A percentile compares a stretch with the other conserved stretches of the same genome.
phyloP scores from a whole-genome alignment of 352 stramenopile species.

The Pythium grandisporangium region DNA sequence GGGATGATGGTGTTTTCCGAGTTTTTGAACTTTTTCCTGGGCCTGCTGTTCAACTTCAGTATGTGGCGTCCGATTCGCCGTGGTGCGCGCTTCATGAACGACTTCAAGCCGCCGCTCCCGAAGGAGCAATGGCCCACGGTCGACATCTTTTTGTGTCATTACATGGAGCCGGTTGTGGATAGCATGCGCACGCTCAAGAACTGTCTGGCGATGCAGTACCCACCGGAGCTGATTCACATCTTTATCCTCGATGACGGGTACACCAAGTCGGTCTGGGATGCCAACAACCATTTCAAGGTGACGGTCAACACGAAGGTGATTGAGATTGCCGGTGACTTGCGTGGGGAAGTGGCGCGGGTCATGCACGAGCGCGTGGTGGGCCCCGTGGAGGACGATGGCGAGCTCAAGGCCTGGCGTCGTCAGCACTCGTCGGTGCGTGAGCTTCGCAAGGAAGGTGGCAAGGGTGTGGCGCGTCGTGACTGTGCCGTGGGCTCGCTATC shows the following conservation, averaged over 20 bases:
- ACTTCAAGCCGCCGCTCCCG: conserved; percentile 85
- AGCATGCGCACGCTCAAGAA: conserved; percentile 83
- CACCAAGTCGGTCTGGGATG: conserved; percentile 84
- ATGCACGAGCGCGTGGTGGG: conserved; percentile 85
- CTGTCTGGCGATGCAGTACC: conserved; percentile 82
- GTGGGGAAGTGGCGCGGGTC: conserved; percentile 65
- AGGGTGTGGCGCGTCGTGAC: conserved; percentile 75
- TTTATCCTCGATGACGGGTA: conserved; percentile 87
- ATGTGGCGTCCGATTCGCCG: conserved; percentile 87
- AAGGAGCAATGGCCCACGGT: conserved; percentile 86
- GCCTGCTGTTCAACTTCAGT: conserved; percentile 86
- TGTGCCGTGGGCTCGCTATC: conserved; percentile 80
- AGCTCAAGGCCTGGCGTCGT: conserved; percentile 76
- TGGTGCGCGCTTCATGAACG: conserved; percentile 81
- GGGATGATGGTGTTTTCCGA: conserved; percentile 81
- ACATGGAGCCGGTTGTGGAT: conserved; percentile 83
- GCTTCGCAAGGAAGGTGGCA: conserved; percentile 71
- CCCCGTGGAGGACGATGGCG: conserved; percentile 62
- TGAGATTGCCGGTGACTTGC: conserved; percentile 75
- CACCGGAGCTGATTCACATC: conserved; percentile 77
- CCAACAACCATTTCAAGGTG: conserved; percentile 88
- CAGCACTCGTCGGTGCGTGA: conserved; percentile 82
- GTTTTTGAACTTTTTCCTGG: conserved; percentile 83
- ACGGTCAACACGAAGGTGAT: conserved; percentile 88
- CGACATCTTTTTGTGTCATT: conserved; percentile 87